Conservation (phyloP, 2,329 filamentous ascomycete genomes). For the Curvularia sp. region DNA sequence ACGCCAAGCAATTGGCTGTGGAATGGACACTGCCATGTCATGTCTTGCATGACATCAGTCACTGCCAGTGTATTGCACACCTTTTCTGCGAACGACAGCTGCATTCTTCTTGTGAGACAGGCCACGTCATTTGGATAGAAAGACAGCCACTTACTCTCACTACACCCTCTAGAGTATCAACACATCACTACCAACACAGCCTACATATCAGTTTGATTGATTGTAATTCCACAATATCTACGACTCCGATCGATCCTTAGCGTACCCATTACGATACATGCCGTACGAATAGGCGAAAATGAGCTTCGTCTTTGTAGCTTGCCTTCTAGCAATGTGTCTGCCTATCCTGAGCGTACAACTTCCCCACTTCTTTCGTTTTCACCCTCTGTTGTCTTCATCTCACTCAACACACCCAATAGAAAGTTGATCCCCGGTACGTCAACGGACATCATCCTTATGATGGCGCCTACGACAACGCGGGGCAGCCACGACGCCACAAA, state of each 20-base stretch:
- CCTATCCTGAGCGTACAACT: conserved; percentile 36
- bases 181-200: not conserved
- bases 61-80: not conserved
- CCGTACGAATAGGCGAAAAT: conserved; percentile 6
- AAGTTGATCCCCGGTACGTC: conserved; percentile 25
- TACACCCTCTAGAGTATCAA: not conserved
- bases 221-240: not conserved
- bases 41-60: not conserved
- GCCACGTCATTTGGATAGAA: not conserved
- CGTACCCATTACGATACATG: too few species aligned
- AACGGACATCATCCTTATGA: conserved; percentile 17
- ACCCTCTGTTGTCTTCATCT: not conserved
- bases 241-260: not conserved
- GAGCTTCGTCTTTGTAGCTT: conserved; percentile 28
- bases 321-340: conserved; percentile 30
- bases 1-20: not conserved
- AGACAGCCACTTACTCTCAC: not conserved
- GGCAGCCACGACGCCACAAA: not conserved
- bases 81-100: not conserved
- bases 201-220: not conserved
- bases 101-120: not conserved
- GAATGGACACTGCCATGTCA: not conserved
- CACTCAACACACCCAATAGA: conserved; percentile 20
- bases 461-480: conserved; percentile 10
- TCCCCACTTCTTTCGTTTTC: conserved; percentile 17